Base-by-base conservation (phyloP, 139 green algal genomes). In the Diplosphaera chodatii region DNA sequence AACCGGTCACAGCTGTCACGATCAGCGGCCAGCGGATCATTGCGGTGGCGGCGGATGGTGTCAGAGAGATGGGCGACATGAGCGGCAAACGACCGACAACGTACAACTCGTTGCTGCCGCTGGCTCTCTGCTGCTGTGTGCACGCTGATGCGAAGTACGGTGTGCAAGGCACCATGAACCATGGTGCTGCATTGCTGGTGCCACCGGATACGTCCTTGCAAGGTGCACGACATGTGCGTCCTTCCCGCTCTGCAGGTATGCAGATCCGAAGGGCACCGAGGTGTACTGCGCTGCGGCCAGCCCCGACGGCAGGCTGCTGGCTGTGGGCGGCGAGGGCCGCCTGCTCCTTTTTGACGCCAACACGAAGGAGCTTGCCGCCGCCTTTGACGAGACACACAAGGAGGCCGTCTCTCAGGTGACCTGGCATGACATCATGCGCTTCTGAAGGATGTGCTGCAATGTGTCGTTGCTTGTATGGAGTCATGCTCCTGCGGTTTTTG, bases 271-370 rank as follows among this genome's bases (percentile, higher is more conserved):
- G 13, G 48, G 48, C 48, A 5, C 16, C 16, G 48, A 59, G 25
- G 13, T 59, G 16, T 59, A 59, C 48, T 59, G 48, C 48, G 48
- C 48, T 5, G 48, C 48, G 25, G 16, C 85, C 27, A 73, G 40
- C 32, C 66, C 80, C 0, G 72, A 77, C 3, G 82, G 78, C 1
- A 72, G 80, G 25, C 34, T 90, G 29, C 55, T 94, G 28, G 88
- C 80, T 10, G 90, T 80, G 4, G 90, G 89, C 15, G 79, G 74
- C 20, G 71, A 84, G 25, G 87, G 88, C 8, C 78, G 87, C 55
- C 56, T 96, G 23, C n/a, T 90, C 2, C 90, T 96, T 28, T 96
- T 89, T 87, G 90, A 96, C 77, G 66, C 84, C 10, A 77, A 87
- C 1, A 81, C 68, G 8, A 28, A 75, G 29, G 63, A 80, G 63